Base-by-base conservation (phyloP, 345 rosid species). In the Combretum micranthum region DNA sequence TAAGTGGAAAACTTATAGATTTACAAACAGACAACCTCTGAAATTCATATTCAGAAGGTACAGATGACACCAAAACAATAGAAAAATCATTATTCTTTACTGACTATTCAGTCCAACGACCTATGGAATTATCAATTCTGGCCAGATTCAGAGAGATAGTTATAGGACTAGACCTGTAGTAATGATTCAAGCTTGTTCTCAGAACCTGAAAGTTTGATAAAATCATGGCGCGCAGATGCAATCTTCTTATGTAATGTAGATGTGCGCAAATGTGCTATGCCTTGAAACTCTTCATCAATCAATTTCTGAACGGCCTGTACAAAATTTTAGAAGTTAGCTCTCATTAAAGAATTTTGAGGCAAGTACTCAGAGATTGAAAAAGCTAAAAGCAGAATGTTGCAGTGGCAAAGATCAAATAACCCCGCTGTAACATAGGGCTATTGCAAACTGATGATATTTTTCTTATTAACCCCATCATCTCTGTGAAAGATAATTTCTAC, bases 181-280 rank as follows among this genome's bases (percentile, higher is more conserved):
- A 88, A 73, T 37, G 89, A 83, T 73, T 92, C 98, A 55, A 92
- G 76, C 87, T 92, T 92, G 77, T 92, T 88, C 70, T 92, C 96
- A 55, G 90, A 73, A 39, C 93, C 97, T 62, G 91, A 75, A 70
- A 92, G 87, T 64, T 80, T 88, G 69, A 84, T 70, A 62, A 92
- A 92, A 80, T 88, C 95, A 72, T 88, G 98, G 39, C 96, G 87
- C 60, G 95, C 95, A 44, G 87, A 77, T 48, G 98, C 89, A 69
- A 88, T 77, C 80, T 80, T 92, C 76, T 86, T 84, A 70, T 92
- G 98, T 70, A 92, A 63, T 50, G 98, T 65, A 42, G 98, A 88
- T 69, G 98, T 92, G 47, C 89, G 82, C 59, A 92, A 72, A 80
- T 92, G 98, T 57, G 57, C 73, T 69, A 92, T 81, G 63, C 98